Evolutionary conservation across 495 filamentous ascomycete genomes (phyloP).

Genomic region (Daldinia concentrica): DNA sequence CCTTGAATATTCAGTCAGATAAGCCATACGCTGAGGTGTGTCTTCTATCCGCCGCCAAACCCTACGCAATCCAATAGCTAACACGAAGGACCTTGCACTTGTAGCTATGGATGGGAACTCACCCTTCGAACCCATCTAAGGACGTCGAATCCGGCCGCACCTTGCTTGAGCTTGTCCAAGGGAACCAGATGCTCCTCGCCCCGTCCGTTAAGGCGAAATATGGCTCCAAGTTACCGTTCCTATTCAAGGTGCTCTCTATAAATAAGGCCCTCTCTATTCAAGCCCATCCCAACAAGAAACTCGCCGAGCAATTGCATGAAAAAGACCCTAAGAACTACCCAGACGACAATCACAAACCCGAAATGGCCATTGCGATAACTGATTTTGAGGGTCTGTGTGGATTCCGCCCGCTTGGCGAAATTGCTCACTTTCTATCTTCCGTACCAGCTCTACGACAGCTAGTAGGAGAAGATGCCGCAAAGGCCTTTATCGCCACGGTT

Average conservation of each 20-base stretch:
- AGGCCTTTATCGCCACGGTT: slow-evolving; percentile 73
- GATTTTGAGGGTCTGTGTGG: slow-evolving; percentile 96
- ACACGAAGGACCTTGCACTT: slow-evolving; percentile 12
- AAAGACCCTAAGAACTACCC: slow-evolving; percentile 94
- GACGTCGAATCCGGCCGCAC: slow-evolving; percentile 85
- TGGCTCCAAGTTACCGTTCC: slow-evolving; percentile 85
- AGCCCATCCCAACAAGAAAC: slow-evolving; percentile 97
- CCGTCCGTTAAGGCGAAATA: slow-evolving; percentile 74
- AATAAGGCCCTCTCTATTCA: slow-evolving; percentile 95
- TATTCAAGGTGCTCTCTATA: slow-evolving; percentile 97
- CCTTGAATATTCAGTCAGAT: slow-evolving; percentile 79
- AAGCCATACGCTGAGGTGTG: slow-evolving; percentile 89
- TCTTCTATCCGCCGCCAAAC: not conserved
- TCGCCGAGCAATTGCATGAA: slow-evolving; percentile 87
- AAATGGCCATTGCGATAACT: slow-evolving; percentile 98
- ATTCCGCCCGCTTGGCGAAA: slow-evolving; percentile 88
- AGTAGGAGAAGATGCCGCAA: slow-evolving; percentile 74
- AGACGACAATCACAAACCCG: slow-evolving; percentile 99
- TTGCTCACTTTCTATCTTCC: slow-evolving; percentile 81
- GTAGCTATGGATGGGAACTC: slow-evolving; percentile 98
- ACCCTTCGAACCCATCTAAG: slow-evolving; percentile 92
- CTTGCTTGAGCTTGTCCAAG: slow-evolving; percentile 87
- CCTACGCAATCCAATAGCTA: slow-evolving; percentile 13
- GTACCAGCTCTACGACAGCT: slow-evolving; percentile 78
- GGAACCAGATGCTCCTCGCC: slow-evolving; percentile 84